Evolutionary conservation across 192 early-diverging fungal genomes (phyloP).

Genomic region (Podochytrium sp.): DNA sequence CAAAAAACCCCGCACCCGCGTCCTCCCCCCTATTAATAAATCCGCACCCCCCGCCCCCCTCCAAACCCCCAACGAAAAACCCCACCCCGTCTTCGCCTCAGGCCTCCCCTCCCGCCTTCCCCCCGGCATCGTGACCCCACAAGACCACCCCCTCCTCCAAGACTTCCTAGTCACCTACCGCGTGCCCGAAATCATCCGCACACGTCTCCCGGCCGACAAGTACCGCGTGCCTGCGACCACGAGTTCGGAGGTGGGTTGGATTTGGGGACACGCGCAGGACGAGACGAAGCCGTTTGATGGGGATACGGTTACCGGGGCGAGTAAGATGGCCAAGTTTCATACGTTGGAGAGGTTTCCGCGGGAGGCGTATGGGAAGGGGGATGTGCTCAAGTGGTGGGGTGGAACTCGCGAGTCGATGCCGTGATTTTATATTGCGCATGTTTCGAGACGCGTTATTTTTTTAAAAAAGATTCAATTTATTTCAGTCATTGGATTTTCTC

Average conservation of each 20-base stretch:
- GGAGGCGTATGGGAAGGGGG: constrained; percentile 41
- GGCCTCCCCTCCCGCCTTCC: constrained; percentile 56
- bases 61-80: background rate
- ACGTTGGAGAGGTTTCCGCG: constrained; percentile 48
- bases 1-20: background rate
- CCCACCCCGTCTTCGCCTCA: constrained; percentile 27
- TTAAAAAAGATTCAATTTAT: background rate
- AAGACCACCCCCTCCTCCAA: constrained; percentile 36
- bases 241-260: constrained; percentile 53
- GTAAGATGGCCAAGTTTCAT: constrained; percentile 20
- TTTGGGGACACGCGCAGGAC: constrained; percentile 36
- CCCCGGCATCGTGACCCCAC: constrained; percentile 37
- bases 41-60: background rate
- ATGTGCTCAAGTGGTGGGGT: constrained; percentile 54
- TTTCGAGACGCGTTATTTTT: background rate
- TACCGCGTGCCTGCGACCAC: constrained; percentile 55
- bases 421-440: constrained; percentile 4
- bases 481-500: too few species aligned
- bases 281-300: constrained; percentile 4
- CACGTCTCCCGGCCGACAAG: constrained; percentile 46
- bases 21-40: background rate
- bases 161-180: constrained; percentile 51
- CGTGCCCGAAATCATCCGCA: constrained; percentile 43
- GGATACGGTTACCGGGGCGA: constrained; percentile 2
- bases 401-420: constrained; percentile 44